Conservation (phyloP, 2,329 filamentous ascomycete species). For the Penicillium paneum region DNA sequence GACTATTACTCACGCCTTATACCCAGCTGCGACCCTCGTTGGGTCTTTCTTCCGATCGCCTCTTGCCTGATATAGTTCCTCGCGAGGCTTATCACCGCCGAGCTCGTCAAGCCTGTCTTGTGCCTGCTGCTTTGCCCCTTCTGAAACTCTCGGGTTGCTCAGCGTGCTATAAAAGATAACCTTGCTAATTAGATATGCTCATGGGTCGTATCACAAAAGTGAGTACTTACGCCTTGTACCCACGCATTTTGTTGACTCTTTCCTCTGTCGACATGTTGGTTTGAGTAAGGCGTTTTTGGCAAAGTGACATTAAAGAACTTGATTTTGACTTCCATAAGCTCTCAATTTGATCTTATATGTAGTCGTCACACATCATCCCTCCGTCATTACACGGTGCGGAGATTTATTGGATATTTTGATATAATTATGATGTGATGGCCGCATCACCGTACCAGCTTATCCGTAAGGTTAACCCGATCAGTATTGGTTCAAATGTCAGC, state of each 20-base stretch:
- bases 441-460: too few species aligned
- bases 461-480: too few species aligned
- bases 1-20: neutral
- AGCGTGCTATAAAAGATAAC: neutral
- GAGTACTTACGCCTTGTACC: constrained; percentile 1
- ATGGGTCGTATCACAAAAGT: neutral
- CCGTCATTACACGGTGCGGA: neutral
- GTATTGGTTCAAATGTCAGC: too few species aligned
- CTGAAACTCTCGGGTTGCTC: neutral
- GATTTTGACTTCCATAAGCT: too few species aligned
- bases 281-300: neutral
- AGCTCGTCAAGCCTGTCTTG: neutral
- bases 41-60: neutral
- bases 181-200: neutral
- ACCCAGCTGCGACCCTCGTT: neutral
- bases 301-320: neutral
- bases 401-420: neutral
- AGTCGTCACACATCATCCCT: neutral
- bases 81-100: neutral
- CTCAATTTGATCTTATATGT: too few species aligned
- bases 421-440: neutral
- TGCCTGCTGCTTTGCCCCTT: neutral
- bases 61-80: neutral
- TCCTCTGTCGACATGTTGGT: neutral
- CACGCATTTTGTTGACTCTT: neutral